Evolutionary conservation across 1,139 yeast genomes (phyloP), one percentile per base, ranked within the genome.

Genomic region (Blastobotrys ciferrii): DNA sequence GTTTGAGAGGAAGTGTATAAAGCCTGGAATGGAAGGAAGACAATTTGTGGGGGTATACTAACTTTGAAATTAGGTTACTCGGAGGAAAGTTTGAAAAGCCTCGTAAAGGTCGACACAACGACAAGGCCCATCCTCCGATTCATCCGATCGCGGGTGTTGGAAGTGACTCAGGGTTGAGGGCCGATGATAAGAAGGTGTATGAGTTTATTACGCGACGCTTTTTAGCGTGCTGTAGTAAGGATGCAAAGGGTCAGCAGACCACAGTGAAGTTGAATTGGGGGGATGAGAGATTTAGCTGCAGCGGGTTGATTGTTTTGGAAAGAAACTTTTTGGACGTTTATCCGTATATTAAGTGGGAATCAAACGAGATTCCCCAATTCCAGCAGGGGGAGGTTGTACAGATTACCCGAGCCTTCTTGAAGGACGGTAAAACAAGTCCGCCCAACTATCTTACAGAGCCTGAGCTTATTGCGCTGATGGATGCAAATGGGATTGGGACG

Each of bases 51-150:
- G 7, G 31, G 12, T 7, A 17, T 15, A 33, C 38, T 33, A 48
- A 53, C 20, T 15, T 15, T 33, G 17, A 13, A 33, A 13, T 32
- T 33, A 33, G 50, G 4, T 59, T 71, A 9, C 42, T 65, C 12
- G 60, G 53, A 11, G 71, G 69, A 18, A 69, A 67, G 45, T 85
- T 77, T 58, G 63, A 74, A 15, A 62, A 66, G 2, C 98, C 99
- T 0, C 69, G 98, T 45, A 74, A 74, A 36, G 99, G 99, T 1
- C 74, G 72, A 17, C 84, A 87, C 60, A 88, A 91, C 62, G 99
- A 94, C 69, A 84, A 88, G 61, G 98, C 98, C 17, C 99, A 94
- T 75, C 98, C 98, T 2, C 98, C 99, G 0, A 94, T 94, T 52
- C 98, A 94, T 64, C 99, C 99, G 0, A 84, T 92, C 12, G 59